These are phyloP conservation scores for Cryptomeria japonica DNA, from an alignment of 75 land plant genomes.

Conservation along the genomic window DNA sequence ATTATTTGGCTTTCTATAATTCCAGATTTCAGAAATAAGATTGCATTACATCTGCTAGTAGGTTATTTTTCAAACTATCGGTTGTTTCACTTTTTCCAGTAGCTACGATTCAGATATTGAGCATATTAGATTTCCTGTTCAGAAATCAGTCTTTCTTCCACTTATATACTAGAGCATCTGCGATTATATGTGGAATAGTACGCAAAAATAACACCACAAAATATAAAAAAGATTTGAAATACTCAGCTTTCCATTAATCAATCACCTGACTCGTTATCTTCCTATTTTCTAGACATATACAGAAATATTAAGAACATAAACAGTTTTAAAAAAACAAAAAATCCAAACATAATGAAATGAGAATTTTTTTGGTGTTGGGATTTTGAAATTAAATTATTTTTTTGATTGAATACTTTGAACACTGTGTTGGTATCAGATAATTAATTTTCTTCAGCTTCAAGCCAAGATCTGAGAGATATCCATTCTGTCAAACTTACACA, in stretches of 20 bases:
- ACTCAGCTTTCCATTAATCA: not conserved
- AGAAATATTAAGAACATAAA: not conserved
- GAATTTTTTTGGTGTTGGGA: not conserved
- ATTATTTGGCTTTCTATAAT: not conserved
- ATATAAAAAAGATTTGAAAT: not conserved
- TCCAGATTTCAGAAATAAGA: not conserved
- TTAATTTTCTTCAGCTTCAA: too few relatives aligned
- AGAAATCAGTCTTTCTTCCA: not conserved
- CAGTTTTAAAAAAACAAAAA: too few relatives aligned
- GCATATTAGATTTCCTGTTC: not conserved
- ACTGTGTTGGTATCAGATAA: too few relatives aligned
- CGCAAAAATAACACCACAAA: not conserved
- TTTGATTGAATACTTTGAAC: too few relatives aligned
- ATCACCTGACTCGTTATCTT: not conserved
- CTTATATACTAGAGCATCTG: not conserved
- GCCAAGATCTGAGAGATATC: too few relatives aligned
- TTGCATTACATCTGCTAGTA: not conserved
- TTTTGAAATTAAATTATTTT: not conserved
- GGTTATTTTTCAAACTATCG: not conserved
- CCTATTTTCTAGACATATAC: too few relatives aligned
- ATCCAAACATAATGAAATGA: not conserved
- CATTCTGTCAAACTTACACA: too few relatives aligned
- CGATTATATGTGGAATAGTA: not conserved
- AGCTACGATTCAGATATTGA: not conserved
- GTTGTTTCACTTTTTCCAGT: not conserved